phyloP scores from a whole-genome alignment of 257 asterid species.

The Forsythia suspensa region DNA sequence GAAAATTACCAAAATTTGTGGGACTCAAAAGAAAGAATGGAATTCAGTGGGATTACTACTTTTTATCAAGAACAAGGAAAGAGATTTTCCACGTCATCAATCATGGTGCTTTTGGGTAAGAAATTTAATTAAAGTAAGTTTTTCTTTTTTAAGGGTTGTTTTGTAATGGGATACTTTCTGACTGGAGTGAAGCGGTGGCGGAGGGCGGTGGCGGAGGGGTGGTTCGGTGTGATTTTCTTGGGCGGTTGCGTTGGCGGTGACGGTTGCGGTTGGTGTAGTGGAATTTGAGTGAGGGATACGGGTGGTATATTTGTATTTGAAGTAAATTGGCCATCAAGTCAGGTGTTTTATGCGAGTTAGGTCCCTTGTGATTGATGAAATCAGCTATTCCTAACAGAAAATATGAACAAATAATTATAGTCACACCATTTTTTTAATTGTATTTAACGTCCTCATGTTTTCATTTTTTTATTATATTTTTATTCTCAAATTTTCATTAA shows the following conservation, averaged over 20 bases:
- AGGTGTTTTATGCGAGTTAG: background rate
- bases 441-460: too few species aligned
- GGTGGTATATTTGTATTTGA: constrained; percentile 45
- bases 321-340: constrained; percentile 40
- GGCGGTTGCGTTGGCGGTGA: background rate
- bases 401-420: too few species aligned
- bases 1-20: background rate
- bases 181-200: constrained; percentile 3
- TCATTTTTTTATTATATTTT: too few species aligned
- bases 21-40: background rate
- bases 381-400: too few species aligned
- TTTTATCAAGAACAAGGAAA: constrained; percentile 24
- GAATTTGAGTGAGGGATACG: constrained; percentile 36
- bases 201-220: background rate
- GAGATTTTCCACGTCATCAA: constrained; percentile 31
- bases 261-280: background rate
- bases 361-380: too few species aligned
- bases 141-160: background rate
- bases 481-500: too few species aligned
- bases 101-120: constrained; percentile 15
- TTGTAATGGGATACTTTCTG: background rate
- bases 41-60: constrained; percentile 24
- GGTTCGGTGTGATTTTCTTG: background rate
- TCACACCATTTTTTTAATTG: too few species aligned
- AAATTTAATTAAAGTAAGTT: background rate